These are phyloP conservation scores for Lepidium sativum DNA, from an alignment of 345 rosid genomes.

Conservation along the genomic window DNA sequence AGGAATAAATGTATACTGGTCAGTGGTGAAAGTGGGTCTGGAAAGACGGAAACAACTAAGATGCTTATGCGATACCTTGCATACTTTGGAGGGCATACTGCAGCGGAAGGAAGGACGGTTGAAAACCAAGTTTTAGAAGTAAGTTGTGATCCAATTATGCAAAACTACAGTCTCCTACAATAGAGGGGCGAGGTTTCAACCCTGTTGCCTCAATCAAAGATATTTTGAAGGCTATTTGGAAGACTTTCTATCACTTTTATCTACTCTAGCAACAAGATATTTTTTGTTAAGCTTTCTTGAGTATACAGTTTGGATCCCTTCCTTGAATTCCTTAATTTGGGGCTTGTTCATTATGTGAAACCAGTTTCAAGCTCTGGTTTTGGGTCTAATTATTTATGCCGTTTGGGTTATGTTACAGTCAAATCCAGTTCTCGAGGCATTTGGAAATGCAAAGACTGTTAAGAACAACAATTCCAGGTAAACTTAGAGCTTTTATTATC, in stretches of 20 bases:
- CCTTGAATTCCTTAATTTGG: background rate
- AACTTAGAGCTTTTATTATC: background rate
- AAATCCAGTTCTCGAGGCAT: slow-evolving; percentile 92
- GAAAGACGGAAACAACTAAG: slow-evolving; percentile 95
- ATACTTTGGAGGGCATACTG: slow-evolving; percentile 58
- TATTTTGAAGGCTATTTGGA: background rate
- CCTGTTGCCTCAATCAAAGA: background rate
- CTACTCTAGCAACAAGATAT: background rate
- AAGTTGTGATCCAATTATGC: slow-evolving; percentile 23
- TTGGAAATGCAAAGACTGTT: slow-evolving; percentile 92
- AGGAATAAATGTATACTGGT: slow-evolving; percentile 77
- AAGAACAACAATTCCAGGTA: slow-evolving; percentile 90
- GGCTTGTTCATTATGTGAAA: background rate
- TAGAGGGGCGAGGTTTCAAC: background rate
- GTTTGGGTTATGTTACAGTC: slow-evolving; percentile 47
- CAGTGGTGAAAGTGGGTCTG: slow-evolving; percentile 97
- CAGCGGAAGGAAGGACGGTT: slow-evolving; percentile 59
- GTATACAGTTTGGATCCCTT: background rate
- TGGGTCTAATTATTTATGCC: background rate
- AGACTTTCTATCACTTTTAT: background rate
- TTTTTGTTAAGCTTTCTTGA: background rate
- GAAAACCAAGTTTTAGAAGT: slow-evolving; percentile 83
- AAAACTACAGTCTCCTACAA: background rate
- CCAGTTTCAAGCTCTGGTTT: slow-evolving; percentile 6
- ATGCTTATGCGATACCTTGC: slow-evolving; percentile 95